Evolutionary conservation across 2,329 filamentous ascomycete genomes (phyloP), one percentile per base, ranked within the genome.

Genomic region (Phyllosticta citriasiana): DNA sequence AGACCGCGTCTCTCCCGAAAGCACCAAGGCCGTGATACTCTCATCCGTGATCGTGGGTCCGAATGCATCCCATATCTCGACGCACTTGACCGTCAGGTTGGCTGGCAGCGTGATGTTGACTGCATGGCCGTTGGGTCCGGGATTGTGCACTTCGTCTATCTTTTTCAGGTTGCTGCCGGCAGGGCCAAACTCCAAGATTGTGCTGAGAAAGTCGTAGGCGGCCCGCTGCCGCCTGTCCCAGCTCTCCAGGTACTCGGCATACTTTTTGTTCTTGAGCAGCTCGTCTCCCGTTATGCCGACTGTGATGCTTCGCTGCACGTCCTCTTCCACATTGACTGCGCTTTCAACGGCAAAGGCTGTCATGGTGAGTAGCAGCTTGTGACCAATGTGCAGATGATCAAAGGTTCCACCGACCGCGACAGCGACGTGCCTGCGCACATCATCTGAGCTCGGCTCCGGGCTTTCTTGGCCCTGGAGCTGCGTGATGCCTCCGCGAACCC

Each of bases 351-450:
- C 81, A 61, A 97, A 83, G 0, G 87, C 84, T 0, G 88, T 89
- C 64, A 92, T 92, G n/a, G 92, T 91, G 22, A 99, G 83, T 22
- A 99, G 82, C n/a, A 97, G 80, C 76, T 97, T 99, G 78, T 99
- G 94, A 5, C 94, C 94, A 3, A 89, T 86, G 71, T 99, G 94
- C 24, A 99, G 82, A 74, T 97, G 91, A 73, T 99, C 94, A 75
- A 97, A 99, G 0, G 94, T 99, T 9, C 94, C 94, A 30, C 93
- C 94, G 12, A 97, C 84, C 58, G 88, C 89, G 57, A 95, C 88
- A 14, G 84, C 81, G 63, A 79, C 76, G 71, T 89, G 83, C 52
- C 73, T 70, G 30, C 58, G 62, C n/a, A 26, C 52, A 51, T 58
- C 55, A 58, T 55, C n/a, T 27, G 54, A 30, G 25, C 30, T 26